Conservation (phyloP, 1,139 yeast genomes). For the Hansenula sp. region DNA sequence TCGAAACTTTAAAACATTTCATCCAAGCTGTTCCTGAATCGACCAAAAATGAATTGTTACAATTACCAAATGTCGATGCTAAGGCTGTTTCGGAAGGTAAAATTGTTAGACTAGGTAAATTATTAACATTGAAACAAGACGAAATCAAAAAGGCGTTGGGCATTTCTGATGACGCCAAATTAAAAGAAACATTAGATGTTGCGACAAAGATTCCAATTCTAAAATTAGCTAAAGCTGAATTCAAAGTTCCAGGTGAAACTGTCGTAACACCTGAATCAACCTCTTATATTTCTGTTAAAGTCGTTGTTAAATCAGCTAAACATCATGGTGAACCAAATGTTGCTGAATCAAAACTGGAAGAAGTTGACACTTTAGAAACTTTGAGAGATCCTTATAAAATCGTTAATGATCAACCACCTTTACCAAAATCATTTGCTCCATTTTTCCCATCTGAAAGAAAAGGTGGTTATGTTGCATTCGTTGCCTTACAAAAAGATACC, state of each 20-base stretch:
- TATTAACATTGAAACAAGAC: slow-evolving; percentile 52
- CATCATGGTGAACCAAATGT: slow-evolving; percentile 46
- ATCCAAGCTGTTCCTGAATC: slow-evolving; percentile 71
- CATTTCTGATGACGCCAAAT: slow-evolving; percentile 40
- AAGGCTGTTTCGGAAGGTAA: slow-evolving; percentile 38
- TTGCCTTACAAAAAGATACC: slow-evolving; percentile 71
- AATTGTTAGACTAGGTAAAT: slow-evolving; percentile 62
- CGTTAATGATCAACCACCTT: slow-evolving; percentile 59
- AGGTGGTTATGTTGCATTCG: slow-evolving; percentile 62
- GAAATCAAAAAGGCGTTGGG: slow-evolving; percentile 59
- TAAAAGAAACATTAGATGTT: slow-evolving; percentile 48
- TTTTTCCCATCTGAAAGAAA: slow-evolving; percentile 61
- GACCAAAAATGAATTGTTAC: slow-evolving; percentile 64
- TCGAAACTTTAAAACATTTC: slow-evolving; percentile 68
- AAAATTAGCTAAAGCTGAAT: slow-evolving; percentile 66
- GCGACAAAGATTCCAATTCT: slow-evolving; percentile 70
- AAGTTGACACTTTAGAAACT: slow-evolving; percentile 57
- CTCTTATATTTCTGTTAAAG: slow-evolving; percentile 72
- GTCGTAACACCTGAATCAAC: slow-evolving; percentile 72
- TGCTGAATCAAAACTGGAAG: slow-evolving; percentile 31
- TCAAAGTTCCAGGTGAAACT: slow-evolving; percentile 85
- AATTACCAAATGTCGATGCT: slow-evolving; percentile 69
- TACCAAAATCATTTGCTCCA: slow-evolving; percentile 69
- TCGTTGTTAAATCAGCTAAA: slow-evolving; percentile 66
- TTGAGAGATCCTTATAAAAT: slow-evolving; percentile 69